Conservation (phyloP, 208 protist species). For the Wallacemonas sp. region DNA sequence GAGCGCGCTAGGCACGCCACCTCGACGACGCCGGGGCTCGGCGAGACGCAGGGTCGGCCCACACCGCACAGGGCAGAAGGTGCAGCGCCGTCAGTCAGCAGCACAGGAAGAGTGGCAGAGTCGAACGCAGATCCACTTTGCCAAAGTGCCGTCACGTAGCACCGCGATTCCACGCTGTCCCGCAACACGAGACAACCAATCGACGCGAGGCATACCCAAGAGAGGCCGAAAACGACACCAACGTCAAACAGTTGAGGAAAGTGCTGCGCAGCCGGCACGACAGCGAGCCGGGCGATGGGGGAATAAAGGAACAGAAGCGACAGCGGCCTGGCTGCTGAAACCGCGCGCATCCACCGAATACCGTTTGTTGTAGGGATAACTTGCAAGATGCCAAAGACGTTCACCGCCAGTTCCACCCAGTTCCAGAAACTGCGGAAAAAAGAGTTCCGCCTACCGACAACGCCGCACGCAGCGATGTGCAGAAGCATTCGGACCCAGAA, state of each 20-base stretch:
- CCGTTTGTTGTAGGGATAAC: slow-evolving; percentile 33
- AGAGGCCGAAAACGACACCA: slow-evolving; percentile 18
- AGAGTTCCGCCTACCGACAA: slow-evolving; percentile 18
- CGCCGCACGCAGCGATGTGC: slow-evolving; percentile 36
- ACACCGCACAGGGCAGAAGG: neutral
- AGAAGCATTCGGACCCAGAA: slow-evolving; percentile 56
- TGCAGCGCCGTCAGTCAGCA: neutral
- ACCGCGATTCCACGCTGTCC: slow-evolving; percentile 20
- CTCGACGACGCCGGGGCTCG: neutral
- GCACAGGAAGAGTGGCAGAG: slow-evolving; percentile 9
- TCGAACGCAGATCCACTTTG: neutral
- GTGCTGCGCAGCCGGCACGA: slow-evolving; percentile 21
- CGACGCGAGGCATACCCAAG: slow-evolving; percentile 33
- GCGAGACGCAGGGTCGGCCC: slow-evolving; percentile 1
- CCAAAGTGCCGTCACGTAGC: slow-evolving; percentile 21
- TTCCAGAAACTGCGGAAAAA: slow-evolving; percentile 58
- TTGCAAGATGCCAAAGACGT: slow-evolving; percentile 43
- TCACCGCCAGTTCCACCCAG: slow-evolving; percentile 39
- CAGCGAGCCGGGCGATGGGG: slow-evolving; percentile 11
- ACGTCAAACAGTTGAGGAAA: slow-evolving; percentile 29
- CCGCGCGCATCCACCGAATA: slow-evolving; percentile 46
- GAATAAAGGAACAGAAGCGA: slow-evolving; percentile 28
- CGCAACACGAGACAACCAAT: slow-evolving; percentile 30
- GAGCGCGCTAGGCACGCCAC: neutral
- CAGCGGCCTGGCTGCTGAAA: slow-evolving; percentile 45